Percentiles rank a stretch among this genome's conserved stretches.
phyloP scores from a whole-genome alignment of 257 asterid genomes.

The Misopates orontium region DNA sequence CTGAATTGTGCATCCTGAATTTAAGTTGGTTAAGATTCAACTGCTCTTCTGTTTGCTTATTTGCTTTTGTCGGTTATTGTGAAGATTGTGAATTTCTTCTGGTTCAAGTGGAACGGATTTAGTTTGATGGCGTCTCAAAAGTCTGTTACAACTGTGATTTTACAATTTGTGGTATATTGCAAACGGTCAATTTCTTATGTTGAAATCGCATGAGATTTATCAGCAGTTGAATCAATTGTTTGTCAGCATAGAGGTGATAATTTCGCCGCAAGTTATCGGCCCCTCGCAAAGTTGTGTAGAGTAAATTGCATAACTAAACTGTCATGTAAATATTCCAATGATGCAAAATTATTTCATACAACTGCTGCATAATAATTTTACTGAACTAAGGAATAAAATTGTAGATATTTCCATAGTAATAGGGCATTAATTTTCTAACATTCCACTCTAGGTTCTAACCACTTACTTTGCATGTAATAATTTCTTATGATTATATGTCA shows the following conservation, averaged over 20 bases:
- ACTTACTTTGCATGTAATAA: too few relatives aligned
- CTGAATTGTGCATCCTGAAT: conserved; percentile 9
- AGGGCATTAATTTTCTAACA: too few relatives aligned
- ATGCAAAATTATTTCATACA: too few relatives aligned
- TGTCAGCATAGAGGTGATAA: not conserved
- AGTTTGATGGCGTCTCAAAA: conserved; percentile 5
- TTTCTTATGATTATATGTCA: too few relatives aligned
- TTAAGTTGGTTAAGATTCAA: conserved; percentile 2
- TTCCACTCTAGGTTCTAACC: too few relatives aligned
- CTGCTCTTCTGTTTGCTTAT: conserved; percentile 17
- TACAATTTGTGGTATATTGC: not conserved
- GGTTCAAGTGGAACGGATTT: conserved; percentile 22
- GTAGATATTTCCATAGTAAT: too few relatives aligned
- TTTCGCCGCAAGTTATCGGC: not conserved
- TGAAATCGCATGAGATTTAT: not conserved
- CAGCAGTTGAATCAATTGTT: not conserved
- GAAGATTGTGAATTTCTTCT: conserved; percentile 11
- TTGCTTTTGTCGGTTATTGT: conserved; percentile 19
- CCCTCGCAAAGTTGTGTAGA: too few relatives aligned
- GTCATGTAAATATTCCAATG: too few relatives aligned
- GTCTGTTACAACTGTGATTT: conserved; percentile 5
- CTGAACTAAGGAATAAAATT: too few relatives aligned
- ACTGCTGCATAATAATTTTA: too few relatives aligned
- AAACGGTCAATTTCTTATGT: not conserved
- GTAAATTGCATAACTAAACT: not conserved